phyloP scores from a whole-genome alignment of 768 basidiomycete species.

The Boletus subparvulus region DNA sequence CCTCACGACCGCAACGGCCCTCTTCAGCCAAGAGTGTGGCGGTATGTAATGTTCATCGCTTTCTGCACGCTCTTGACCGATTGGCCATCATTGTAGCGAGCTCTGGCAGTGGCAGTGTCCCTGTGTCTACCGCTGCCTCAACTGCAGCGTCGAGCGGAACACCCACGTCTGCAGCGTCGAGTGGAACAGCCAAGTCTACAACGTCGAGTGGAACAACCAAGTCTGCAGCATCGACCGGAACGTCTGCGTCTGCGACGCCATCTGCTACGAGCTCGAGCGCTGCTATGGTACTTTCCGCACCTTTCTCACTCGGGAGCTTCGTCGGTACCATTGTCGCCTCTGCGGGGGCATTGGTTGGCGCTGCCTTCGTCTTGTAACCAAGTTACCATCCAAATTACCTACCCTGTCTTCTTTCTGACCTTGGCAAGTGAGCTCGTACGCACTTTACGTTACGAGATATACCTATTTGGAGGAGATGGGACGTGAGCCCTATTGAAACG shows the following conservation, averaged over 20 bases:
- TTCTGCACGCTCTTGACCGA: neutral
- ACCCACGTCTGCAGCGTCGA: neutral
- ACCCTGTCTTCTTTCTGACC: neutral
- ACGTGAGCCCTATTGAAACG: neutral
- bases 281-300: conserved; percentile 14
- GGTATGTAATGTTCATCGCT: conserved; percentile 4
- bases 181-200: neutral
- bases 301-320: conserved; percentile 18
- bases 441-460: neutral
- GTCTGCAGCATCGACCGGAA: neutral
- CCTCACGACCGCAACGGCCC: conserved; percentile 18
- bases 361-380: conserved; percentile 24
- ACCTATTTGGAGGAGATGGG: neutral
- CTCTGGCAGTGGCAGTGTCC: neutral
- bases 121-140: neutral
- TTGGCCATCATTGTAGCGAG: neutral
- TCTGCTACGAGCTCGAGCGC: conserved; percentile 10
- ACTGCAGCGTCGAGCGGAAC: neutral
- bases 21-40: conserved; percentile 38
- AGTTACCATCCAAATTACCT: neutral
- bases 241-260: neutral
- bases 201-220: neutral
- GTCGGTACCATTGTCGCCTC: conserved; percentile 27
- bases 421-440: neutral
- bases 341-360: conserved; percentile 26